These are phyloP conservation scores for Fragaria vesca DNA, from an alignment of 306 rosid genomes.

Conservation along the genomic window DNA sequence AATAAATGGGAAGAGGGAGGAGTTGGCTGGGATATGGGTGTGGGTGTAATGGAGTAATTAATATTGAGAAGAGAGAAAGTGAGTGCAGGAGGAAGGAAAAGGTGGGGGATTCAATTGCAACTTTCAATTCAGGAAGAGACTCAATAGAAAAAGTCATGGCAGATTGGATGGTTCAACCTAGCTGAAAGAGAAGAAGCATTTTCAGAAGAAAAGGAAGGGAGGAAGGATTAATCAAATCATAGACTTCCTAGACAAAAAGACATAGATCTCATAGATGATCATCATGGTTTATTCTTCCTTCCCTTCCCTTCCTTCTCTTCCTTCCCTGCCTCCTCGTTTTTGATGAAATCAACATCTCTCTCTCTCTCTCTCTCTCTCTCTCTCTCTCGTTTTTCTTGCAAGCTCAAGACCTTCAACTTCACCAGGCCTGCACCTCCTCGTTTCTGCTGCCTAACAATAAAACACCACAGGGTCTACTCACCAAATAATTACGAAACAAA, in stretches of 20 bases:
- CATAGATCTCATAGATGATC: constrained; percentile 23
- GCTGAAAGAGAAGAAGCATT: constrained; percentile 31
- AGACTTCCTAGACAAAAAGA: neutral
- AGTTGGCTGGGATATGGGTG: neutral
- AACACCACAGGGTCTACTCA: constrained; percentile 13
- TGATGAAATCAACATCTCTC: constrained; percentile 40
- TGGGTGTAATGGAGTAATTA: constrained; percentile 37
- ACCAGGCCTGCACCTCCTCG: constrained; percentile 39
- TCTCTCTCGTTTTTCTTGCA: neutral
- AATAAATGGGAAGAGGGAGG: constrained; percentile 40
- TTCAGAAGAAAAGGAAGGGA: constrained; percentile 33
- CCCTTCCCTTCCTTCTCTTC: neutral
- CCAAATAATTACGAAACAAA: constrained; percentile 19
- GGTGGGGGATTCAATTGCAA: neutral
- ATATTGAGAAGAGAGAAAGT: constrained; percentile 9
- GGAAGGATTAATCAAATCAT: neutral
- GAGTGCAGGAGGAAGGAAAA: constrained; percentile 12
- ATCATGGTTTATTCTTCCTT: constrained; percentile 46
- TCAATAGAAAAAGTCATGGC: constrained; percentile 10
- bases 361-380: neutral
- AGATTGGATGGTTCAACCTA: constrained; percentile 46
- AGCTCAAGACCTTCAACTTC: neutral
- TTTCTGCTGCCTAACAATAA: constrained; percentile 37
- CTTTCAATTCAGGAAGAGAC: constrained; percentile 5
- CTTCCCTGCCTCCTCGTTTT: constrained; percentile 42